Evolutionary conservation across 192 early-diverging fungal species (phyloP), one percentile per base, ranked within the genome.

Genomic region (Dimargaris xerosporica): DNA sequence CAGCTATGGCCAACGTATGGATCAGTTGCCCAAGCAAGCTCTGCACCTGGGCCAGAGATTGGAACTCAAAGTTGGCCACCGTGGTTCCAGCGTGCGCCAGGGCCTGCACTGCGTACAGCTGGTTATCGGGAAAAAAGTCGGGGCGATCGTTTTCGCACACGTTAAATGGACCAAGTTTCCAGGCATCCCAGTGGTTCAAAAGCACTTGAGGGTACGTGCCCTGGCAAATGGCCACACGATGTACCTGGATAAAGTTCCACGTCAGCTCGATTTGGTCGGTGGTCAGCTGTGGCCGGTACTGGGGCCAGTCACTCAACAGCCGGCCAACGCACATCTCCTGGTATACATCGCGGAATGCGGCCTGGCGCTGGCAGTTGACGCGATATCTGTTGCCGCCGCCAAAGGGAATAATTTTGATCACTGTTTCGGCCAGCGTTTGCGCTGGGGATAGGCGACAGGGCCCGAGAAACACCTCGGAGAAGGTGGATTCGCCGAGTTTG

Each of bases 401-500:
- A 68, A 93, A 89, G 1, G 91, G 91, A 31, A 94, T 80, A 13
- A 94, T 73, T 58, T 94, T 94, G 25, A 91, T 73, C 3, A 87
- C 87, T 10, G 85, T 74, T 31, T 78, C 55, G 60, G 26, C 42
- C 56, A 45, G 28, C 44, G 23, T 52, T 19, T 59, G 19, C 41
- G 50, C 59, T 42, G 44, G 12, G 43, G 56, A 63, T 3, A n/a
- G 19, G 44, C 5, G 44, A 23, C 25, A 45, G 9, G 73, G 67
- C 17, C 69, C 62, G 12, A 72, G 64, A 64, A 82, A 94, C 0
- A 92, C 91, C 64, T 93, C 89, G 3, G 87, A 86, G 62, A 84
- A 94, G 2, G 84, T 87, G 4, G 91, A 88, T 62, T 94, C 91
- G 41, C 86, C 90, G 50, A 94, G 80, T 71, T 94, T 91, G 54